These are phyloP conservation scores for Xylariaceae sp. DNA, from an alignment of 2,329 filamentous ascomycete species.

Conservation along the genomic window DNA sequence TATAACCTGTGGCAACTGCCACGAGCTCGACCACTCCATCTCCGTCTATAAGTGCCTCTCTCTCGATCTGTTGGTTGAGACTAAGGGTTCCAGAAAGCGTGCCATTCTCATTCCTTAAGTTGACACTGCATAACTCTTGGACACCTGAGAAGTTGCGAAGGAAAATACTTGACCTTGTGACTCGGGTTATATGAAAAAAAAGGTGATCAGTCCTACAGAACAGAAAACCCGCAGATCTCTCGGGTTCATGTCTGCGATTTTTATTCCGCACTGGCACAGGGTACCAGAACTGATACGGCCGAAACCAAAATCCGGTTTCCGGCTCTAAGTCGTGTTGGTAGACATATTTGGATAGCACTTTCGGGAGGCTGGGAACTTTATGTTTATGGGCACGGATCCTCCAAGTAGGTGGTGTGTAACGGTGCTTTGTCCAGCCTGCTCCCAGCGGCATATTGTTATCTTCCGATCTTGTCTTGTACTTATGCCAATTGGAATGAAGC, in stretches of 20 bases:
- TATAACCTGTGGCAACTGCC: background rate
- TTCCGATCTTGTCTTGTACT: background rate
- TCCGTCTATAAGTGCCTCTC: background rate
- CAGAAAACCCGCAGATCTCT: background rate
- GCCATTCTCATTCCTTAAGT: background rate
- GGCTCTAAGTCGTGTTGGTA: background rate
- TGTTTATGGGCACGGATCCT: background rate
- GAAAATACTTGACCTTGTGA: background rate
- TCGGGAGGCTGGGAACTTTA: background rate
- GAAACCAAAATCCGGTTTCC: background rate
- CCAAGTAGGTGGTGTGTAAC: background rate
- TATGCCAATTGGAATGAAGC: background rate
- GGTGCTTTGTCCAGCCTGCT: background rate
- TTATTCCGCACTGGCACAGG: background rate
- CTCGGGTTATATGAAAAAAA: background rate
- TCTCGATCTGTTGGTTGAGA: background rate
- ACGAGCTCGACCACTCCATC: background rate
- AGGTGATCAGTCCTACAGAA: background rate
- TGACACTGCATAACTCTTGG: background rate
- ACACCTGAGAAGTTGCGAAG: background rate
- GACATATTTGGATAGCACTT: background rate
- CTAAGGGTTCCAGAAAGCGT: background rate
- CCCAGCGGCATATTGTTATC: background rate
- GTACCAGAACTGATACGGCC: background rate
- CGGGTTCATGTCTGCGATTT: background rate